Evolutionary conservation across 257 asterid genomes (phyloP), one percentile per base, ranked within the genome.

Genomic region (Asclepias syriaca): DNA sequence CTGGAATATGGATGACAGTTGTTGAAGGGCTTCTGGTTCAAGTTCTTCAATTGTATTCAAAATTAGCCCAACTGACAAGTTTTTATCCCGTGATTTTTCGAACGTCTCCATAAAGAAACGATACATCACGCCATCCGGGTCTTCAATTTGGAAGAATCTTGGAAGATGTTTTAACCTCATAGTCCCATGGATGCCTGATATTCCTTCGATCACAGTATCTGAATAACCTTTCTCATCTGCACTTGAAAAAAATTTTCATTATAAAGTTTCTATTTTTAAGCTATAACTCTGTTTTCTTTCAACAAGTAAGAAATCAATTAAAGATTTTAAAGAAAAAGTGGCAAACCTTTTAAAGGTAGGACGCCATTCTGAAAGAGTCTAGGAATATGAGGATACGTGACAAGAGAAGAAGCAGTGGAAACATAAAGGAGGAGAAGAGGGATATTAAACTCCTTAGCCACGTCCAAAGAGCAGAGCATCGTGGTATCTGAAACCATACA

Each of bases 391-490:
- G 49, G 22, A 37, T 24, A 72, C n/a, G 65, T 65, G 15, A 72
- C 21, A 0, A 39, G 39, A 40, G 77, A 60, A 65, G 63, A 71
- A 55, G 77, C 74, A 21, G 74, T 46, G 58, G 46, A 40, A 1
- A 71, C 59, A 58, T 49, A 66, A 24, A 77, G 60, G 4, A 65
- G 68, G 8, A 72, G 73, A 27, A 53, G 60, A 32, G 77, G 81
- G 54, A 77, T 57, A 1, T 46, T 70, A 46, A 72, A 45, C 14
- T 57, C 69, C 39, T 77, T 57, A 24, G 77, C 77, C n/a, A 71
- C 77, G 29, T 48, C 77, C 9, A 58, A 24, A 5, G 77, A 56
- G 73, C 72, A 77, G 72, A 75, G 66, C 76, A 71, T 77, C 18
- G 18, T 11, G 49, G 77, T 70, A 40, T 77, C 77, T 8, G 77